Conservation (phyloP, 1,284 basidiomycete genomes). For the Ceratobasidium sp. region DNA sequence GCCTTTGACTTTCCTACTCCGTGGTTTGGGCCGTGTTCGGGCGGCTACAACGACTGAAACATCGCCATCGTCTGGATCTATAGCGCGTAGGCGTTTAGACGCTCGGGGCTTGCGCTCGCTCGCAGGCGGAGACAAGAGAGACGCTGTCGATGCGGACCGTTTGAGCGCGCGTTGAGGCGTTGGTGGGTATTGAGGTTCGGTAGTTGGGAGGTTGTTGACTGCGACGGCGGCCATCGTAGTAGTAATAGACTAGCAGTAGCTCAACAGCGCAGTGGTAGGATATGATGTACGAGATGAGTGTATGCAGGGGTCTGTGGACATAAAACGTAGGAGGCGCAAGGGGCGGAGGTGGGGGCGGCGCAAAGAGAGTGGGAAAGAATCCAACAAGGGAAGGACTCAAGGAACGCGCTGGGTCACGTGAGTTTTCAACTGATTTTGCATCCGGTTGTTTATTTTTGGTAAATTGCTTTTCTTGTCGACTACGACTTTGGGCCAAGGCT, state of each 20-base stretch:
- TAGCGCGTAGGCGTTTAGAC: slow-evolving; percentile 37
- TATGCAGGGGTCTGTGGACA: slow-evolving; percentile 2
- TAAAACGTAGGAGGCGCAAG: slow-evolving; percentile 13
- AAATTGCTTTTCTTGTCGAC: neutral
- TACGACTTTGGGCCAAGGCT: no score
- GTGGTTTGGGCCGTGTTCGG: slow-evolving; percentile 13
- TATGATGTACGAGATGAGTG: slow-evolving; percentile 14
- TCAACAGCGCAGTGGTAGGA: neutral
- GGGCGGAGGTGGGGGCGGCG: slow-evolving; percentile 1
- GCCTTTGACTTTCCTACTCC: slow-evolving; percentile 21
- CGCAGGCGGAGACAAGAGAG: slow-evolving; percentile 46
- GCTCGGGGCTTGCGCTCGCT: slow-evolving; percentile 43
- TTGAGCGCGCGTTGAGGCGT: slow-evolving; percentile 41
- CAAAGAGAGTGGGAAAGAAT: slow-evolving; percentile 5
- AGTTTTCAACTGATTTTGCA: neutral
- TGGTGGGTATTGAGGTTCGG: neutral
- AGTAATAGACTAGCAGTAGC: no score
- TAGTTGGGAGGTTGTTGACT: neutral
- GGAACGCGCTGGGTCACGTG: neutral
- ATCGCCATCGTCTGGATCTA: slow-evolving; percentile 45
- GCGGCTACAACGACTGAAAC: neutral
- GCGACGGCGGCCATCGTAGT: slow-evolving; percentile 28
- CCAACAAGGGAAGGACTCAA: slow-evolving; percentile 7
- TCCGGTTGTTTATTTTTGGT: neutral
- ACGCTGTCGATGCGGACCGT: slow-evolving; percentile 46